Evolutionary conservation across 2,329 filamentous ascomycete genomes (phyloP), one percentile per base, ranked within the genome.

Genomic region (Calonectria hongkongensis): DNA sequence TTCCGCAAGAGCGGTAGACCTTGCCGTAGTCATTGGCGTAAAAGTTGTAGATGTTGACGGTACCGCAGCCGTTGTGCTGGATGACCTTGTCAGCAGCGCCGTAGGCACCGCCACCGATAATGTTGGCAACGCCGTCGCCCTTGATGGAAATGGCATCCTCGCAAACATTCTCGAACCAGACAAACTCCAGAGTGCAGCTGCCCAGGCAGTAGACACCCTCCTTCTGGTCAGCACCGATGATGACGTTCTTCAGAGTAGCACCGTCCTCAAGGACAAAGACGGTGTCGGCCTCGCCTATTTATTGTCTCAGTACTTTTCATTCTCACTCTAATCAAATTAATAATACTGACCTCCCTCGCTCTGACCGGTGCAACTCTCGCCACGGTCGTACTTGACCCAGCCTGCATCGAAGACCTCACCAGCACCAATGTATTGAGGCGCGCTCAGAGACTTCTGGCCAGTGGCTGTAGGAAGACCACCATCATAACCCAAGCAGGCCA

Each of bases 161-260:
- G 72, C 86, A 87, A 60, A 88, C 86, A 33, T 87, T 84, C 66
- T 85, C 84, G 71, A 87, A 89, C 87, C 87, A 89, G 50, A 88
- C 87, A n/a, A 84, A 86, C 74, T 85, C 81, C 10, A 87, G 76
- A 2, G 78, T 87, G 76, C 86, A 87, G 1, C 81, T 60, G 3
- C 87, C 87, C 43, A 82, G 74, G 78, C 86, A 88, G 81, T 88
- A 86, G 5, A 88, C 82, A 33, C 86, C 86, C 76, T 88, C 86
- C n/a, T 79, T 80, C 70, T 88, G 86, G 76, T 87, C 80, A 30
- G 81, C 79, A 39, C 86, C 86, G 21, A 88, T 88, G 69, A 88
- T 85, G 27, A 85, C 86, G 72, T 88, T 88, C 60, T 80, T 82
- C 54, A 88, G 81, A 2, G 82, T 87, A 3, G 85, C 87, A 5